Conservation (phyloP, 768 basidiomycete species). For the Coprinellus aureogranulatus region DNA sequence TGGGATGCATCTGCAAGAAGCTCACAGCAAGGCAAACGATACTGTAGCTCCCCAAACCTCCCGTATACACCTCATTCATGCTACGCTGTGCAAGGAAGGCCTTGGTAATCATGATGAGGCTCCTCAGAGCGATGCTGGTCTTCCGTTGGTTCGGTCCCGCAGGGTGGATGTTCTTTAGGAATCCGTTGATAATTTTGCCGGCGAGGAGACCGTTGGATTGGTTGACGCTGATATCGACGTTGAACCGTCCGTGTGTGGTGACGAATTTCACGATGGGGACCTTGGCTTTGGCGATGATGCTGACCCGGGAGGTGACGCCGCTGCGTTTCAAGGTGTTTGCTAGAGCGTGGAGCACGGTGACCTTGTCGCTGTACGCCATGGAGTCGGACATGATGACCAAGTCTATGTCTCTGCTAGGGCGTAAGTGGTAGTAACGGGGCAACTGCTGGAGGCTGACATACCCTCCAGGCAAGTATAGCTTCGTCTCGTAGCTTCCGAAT, state of each 20-base stretch:
- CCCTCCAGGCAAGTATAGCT: slow-evolving; percentile 91
- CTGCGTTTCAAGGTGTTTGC: slow-evolving; percentile 74
- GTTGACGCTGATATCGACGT: slow-evolving; percentile 93
- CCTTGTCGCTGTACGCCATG: slow-evolving; percentile 70
- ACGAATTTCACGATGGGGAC: slow-evolving; percentile 97
- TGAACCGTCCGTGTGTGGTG: slow-evolving; percentile 74
- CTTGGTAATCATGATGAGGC: slow-evolving; percentile 86
- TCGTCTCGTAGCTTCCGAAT: slow-evolving; percentile 93
- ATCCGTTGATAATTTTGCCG: slow-evolving; percentile 76
- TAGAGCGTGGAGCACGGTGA: slow-evolving; percentile 69
- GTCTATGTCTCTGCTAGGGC: slow-evolving; percentile 79
- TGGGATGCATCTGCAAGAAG: slow-evolving; percentile 98
- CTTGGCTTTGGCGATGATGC: slow-evolving; percentile 88
- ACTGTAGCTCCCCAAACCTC: slow-evolving; percentile 91
- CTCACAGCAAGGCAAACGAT: slow-evolving; percentile 91
- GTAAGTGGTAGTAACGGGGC: slow-evolving; percentile 6
- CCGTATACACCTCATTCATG: slow-evolving; percentile 98
- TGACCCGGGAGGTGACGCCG: slow-evolving; percentile 71
- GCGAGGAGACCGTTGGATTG: slow-evolving; percentile 82
- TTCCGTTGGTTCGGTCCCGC: slow-evolving; percentile 24
- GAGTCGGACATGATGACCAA: slow-evolving; percentile 79
- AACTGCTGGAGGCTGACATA: slow-evolving; percentile 36
- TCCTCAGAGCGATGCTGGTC: slow-evolving; percentile 64
- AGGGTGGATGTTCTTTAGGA: slow-evolving; percentile 60
- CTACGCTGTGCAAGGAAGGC: slow-evolving; percentile 83